Evolutionary conservation across 345 rosid genomes (phyloP), one percentile per base, ranked within the genome.

Genomic region (Psidium friedrichsthalianum): DNA sequence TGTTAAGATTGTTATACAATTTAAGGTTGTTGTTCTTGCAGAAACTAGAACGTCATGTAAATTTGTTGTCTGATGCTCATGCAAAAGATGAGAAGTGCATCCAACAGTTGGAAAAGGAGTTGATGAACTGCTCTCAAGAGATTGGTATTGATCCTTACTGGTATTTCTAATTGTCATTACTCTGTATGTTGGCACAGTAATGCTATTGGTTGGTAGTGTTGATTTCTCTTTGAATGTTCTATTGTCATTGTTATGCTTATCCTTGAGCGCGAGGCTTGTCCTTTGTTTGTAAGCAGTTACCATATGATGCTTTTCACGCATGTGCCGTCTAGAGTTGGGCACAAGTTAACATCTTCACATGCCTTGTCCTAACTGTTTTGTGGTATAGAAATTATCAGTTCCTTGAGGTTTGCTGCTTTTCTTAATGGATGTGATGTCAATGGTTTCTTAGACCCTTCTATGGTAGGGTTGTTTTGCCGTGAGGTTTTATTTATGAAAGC

Each of bases 61-160:
- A 91, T 87, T 94, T 95, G 10, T 87, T 95, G 83, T 91, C 96
- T 1, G 91, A 92, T 83, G 92, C 94, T 91, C 93, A 83, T 87
- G 74, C 53, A 56, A 91, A 94, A 88, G 98, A 94, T 88, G 85
- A 88, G 22, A 89, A 89, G 56, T 93, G 88, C 82, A 93, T 93
- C 87, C 91, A 53, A 83, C 89, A 85, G 74, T 88, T 97, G 93
- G 98, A 94, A 90, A 92, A 88, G 83, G 98, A 97, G 89, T 88
- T 95, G 58, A 86, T 89, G 88, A 94, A 94, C 88, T 94, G 95
- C 85, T 91, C 89, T 88, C 95, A 94, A 90, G 97, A 97, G 90
- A 97, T 97, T 87, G 98, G 99, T 96, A 88, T 52, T 83, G 49
- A 40, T 57, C 61, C 83, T 87, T 85, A 64, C 40, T n/a, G 52